Evolutionary conservation across 2,329 filamentous ascomycete genomes (phyloP), one percentile per base, ranked within the genome.

Genomic region (Huntiella moniliformis): DNA sequence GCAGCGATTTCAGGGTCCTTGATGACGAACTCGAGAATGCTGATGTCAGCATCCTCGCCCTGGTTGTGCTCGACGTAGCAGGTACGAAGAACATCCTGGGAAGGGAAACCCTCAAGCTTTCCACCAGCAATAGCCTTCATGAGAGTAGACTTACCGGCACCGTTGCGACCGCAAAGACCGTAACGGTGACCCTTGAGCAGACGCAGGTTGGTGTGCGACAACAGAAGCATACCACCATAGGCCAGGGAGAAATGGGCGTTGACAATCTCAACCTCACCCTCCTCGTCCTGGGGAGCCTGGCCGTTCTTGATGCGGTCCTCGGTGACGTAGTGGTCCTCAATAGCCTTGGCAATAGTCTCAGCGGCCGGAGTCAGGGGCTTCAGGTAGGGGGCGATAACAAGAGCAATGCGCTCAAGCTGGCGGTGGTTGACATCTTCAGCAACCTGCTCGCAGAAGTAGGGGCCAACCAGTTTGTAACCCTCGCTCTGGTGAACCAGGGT

Each of bases 1-100:
- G 77, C 73, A 44, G 79, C 79, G 52, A 96, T 83, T 50, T 82
- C 78, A 2, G 86, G 85, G 56, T 96, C 88, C 63, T 92, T 92
- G 52, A 77, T 69, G 53, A 93, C 82, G 59, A 92, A 98, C 48
- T 96, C 82, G 13, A 96, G 70, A 57, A 98, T 96, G 64, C 79
- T 95, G 51, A 96, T 81, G 52, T 96, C 87, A 33, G 91, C 88
- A 63, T 95, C 88, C 62, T 96, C 91, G 47, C 91, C 91, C 65
- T 98, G 88, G 66, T 96, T 96, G 69, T 98, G 91, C 68, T 98
- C 91, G 38, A 98, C 91, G 58, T 96, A 98, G 65, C 88, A 96
- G 8, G 88, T 96, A 56, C 84, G 82, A 56, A 98, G 77, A 50
- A 87, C 80, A 53, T 95, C 86, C 60, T 91, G 86, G 12, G 85